Evolutionary conservation across 306 rosid genomes (phyloP).

Genomic region (Glycine tomentella): DNA sequence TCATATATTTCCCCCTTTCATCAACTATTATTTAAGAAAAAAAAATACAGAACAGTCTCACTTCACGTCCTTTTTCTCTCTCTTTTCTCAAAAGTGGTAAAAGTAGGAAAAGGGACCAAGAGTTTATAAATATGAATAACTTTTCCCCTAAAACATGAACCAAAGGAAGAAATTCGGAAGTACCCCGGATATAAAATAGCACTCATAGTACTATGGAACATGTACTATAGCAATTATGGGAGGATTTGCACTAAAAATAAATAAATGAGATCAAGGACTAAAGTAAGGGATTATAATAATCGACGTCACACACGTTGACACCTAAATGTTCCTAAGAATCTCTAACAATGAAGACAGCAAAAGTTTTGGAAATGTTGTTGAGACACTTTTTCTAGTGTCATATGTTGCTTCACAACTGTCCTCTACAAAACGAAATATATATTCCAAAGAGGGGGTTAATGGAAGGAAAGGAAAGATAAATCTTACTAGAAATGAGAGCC

Average conservation of each 20-base stretch:
- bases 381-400: slow-evolving; percentile 26
- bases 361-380: slow-evolving; percentile 26
- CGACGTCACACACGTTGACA: slow-evolving; percentile 15
- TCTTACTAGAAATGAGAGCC: slow-evolving; percentile 86
- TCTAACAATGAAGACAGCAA: slow-evolving; percentile 16
- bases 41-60: background rate
- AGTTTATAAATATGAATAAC: slow-evolving; percentile 6
- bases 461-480: background rate
- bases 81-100: slow-evolving; percentile 18
- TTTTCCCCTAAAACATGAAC: slow-evolving; percentile 14
- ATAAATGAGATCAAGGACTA: background rate
- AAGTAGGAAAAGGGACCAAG: slow-evolving; percentile 18
- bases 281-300: slow-evolving; percentile 27
- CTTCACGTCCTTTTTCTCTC: background rate
- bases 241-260: slow-evolving; percentile 26
- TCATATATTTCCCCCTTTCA: background rate
- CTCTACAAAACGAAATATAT: slow-evolving; percentile 24
- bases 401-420: slow-evolving; percentile 46
- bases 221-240: slow-evolving; percentile 15
- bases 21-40: background rate
- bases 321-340: slow-evolving; percentile 31
- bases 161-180: slow-evolving; percentile 27
- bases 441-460: background rate
- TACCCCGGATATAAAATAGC: slow-evolving; percentile 23
- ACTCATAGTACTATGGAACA: slow-evolving; percentile 2